Conservation (phyloP, 768 basidiomycete species). For the Lenzites betulinus region DNA sequence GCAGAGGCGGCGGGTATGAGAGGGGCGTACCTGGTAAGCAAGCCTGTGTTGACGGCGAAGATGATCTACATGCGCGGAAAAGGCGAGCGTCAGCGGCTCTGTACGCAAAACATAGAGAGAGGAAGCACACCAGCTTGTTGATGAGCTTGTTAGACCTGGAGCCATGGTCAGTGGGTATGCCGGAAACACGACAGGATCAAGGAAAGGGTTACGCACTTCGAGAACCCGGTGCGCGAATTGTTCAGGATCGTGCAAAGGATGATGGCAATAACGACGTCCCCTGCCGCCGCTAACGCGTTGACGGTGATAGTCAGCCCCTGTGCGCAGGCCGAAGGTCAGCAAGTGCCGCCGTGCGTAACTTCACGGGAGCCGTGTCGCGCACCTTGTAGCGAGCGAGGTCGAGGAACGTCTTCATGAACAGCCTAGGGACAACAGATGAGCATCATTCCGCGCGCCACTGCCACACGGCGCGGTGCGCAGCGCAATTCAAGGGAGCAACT, state of each 20-base stretch:
- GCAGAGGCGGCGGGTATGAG: no score
- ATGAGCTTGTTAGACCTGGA: conserved; percentile 49
- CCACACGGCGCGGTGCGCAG: not conserved
- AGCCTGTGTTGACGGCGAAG: conserved; percentile 44
- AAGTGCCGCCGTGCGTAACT: no score
- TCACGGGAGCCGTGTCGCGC: not conserved
- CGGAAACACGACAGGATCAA: no score
- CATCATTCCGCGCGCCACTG: not conserved
- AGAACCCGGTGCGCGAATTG: conserved; percentile 54
- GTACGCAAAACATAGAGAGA: not conserved
- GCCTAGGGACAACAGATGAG: not conserved
- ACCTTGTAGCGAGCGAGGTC: conserved; percentile 15
- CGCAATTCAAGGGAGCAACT: no score
- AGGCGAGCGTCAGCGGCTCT: no score
- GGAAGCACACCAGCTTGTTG: conserved; percentile 30
- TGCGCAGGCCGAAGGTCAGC: not conserved
- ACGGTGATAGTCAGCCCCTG: conserved; percentile 58
- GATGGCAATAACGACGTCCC: conserved; percentile 52
- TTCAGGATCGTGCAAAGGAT: conserved; percentile 52
- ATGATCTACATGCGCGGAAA: conserved; percentile 39
- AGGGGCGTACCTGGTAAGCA: conserved; percentile 40
- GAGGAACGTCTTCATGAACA: conserved; percentile 6
- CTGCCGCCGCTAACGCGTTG: conserved; percentile 51
- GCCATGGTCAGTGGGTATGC: not conserved
- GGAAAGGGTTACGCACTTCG: conserved; percentile 26